A percentile compares a stretch with the other conserved stretches of the same genome.
Conservation (phyloP, 2,329 filamentous ascomycete species). For the Elsinoe fawcettii region DNA sequence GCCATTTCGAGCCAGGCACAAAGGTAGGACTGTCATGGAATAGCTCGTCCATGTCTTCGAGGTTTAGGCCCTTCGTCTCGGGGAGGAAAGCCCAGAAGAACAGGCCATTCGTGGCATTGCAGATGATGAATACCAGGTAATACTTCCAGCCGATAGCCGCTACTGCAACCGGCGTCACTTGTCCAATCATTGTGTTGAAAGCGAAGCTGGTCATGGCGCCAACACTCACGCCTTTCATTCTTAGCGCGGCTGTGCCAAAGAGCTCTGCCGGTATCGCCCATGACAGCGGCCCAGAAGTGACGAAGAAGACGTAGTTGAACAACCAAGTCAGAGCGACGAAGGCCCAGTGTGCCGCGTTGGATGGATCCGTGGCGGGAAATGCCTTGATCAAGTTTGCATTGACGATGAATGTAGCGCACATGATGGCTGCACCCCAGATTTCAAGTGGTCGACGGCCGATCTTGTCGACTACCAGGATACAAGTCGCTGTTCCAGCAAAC, state of each 20-base stretch:
- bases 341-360: constrained; percentile 22
- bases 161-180: constrained; percentile 25
- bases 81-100: constrained; percentile 58
- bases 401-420: constrained; percentile 22
- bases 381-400: constrained; percentile 22
- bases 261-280: constrained; percentile 27
- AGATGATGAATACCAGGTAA: constrained; percentile 25
- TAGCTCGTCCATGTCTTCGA: constrained; percentile 25
- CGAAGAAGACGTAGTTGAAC: constrained; percentile 24
- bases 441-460: constrained; percentile 21
- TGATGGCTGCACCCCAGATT: constrained; percentile 21
- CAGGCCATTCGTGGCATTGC: constrained; percentile 24
- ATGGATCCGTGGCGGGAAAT: constrained; percentile 17
- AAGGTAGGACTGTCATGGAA: constrained; percentile 22
- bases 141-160: constrained; percentile 23
- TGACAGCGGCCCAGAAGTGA: constrained; percentile 22
- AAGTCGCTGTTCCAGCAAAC: constrained; percentile 19
- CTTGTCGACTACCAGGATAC: constrained; percentile 22
- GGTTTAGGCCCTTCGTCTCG: constrained; percentile 55
- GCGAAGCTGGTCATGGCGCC: constrained; percentile 24
- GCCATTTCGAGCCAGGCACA: constrained; percentile 22
- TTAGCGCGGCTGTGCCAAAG: constrained; percentile 22
- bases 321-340: constrained; percentile 25
- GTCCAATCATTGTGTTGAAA: constrained; percentile 28
- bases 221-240: constrained; percentile 23